These are phyloP conservation scores for Lentinula novae-zelandiae DNA, from an alignment of 1,284 basidiomycete genomes.

Conservation along the genomic window DNA sequence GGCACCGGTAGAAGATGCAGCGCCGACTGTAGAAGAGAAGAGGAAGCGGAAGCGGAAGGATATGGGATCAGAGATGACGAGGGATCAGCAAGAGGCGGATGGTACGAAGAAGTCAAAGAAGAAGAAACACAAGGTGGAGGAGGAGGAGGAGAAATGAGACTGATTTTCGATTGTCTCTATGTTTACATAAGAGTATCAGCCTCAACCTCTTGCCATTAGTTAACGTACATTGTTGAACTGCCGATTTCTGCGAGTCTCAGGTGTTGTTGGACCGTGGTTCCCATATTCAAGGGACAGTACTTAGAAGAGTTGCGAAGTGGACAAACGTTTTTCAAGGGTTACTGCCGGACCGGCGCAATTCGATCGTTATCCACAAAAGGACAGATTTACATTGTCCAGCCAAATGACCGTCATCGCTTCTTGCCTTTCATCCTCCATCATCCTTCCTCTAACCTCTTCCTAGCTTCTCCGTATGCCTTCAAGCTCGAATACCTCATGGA, in stretches of 20 bases:
- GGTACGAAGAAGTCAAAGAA: constrained; percentile 16
- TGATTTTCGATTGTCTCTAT: background rate
- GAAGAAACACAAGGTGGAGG: constrained; percentile 15
- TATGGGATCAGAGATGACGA: constrained; percentile 25
- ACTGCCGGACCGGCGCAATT: background rate
- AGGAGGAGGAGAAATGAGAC: background rate
- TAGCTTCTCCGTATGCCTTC: constrained; percentile 34
- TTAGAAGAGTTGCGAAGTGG: too few relatives aligned
- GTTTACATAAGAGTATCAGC: background rate
- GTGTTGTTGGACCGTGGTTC: too few relatives aligned
- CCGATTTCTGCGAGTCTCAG: too few relatives aligned
- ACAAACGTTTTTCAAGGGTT: too few relatives aligned
- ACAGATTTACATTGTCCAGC: background rate
- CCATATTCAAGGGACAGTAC: too few relatives aligned
- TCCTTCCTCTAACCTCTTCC: background rate
- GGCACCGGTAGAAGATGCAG: constrained; percentile 73
- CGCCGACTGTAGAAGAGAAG: constrained; percentile 76
- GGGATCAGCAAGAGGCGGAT: constrained; percentile 16
- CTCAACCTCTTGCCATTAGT: too few relatives aligned
- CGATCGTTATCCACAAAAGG: background rate
- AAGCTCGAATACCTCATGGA: constrained; percentile 42
- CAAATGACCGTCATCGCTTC: background rate
- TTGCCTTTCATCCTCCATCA: background rate
- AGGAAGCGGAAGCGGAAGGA: constrained; percentile 65
- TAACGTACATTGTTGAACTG: too few relatives aligned